These are phyloP conservation scores for Dictyostelium firmibasis DNA, from an alignment of 78 protist genomes.

Conservation along the genomic window DNA sequence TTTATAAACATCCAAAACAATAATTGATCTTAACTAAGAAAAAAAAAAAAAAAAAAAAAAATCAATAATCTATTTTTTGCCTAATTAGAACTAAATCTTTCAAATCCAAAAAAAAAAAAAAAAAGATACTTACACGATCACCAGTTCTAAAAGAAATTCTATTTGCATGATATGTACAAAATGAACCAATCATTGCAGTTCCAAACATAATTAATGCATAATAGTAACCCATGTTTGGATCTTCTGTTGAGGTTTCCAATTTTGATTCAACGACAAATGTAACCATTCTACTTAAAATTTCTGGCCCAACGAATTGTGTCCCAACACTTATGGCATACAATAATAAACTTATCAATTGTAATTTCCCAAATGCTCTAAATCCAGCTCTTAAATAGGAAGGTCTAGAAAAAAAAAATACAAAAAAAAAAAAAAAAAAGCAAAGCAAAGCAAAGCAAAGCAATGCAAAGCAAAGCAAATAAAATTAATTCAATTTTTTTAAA, in stretches of 20 bases:
- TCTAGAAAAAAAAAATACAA: neutral
- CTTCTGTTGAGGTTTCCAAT: neutral
- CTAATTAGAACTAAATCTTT: too few relatives aligned
- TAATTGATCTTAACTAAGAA: conserved; percentile 49
- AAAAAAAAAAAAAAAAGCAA: too few relatives aligned
- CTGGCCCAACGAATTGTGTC: conserved; percentile 72
- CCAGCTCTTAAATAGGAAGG: conserved; percentile 48
- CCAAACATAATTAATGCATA: conserved; percentile 62
- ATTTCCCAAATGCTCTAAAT: conserved; percentile 51
- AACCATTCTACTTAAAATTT: conserved; percentile 36
- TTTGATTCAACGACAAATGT: neutral
- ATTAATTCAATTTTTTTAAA: too few relatives aligned
- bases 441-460: too few relatives aligned
- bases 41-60: too few relatives aligned
- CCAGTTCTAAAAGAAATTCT: conserved; percentile 70
- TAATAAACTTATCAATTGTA: conserved; percentile 20
- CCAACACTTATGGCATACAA: conserved; percentile 49
- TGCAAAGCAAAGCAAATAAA: too few relatives aligned
- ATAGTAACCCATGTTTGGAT: conserved; percentile 73
- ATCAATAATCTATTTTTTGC: too few relatives aligned
- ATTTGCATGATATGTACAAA: conserved; percentile 62
- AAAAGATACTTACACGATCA: conserved; percentile 30
- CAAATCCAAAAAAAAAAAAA: too few relatives aligned
- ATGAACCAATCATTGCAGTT: conserved; percentile 66
- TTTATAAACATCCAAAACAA: conserved; percentile 66